Evolutionary conservation across 1,139 yeast species (phyloP), one percentile per base, ranked within the genome.

Genomic region (Saccharomyces pastorianus): DNA sequence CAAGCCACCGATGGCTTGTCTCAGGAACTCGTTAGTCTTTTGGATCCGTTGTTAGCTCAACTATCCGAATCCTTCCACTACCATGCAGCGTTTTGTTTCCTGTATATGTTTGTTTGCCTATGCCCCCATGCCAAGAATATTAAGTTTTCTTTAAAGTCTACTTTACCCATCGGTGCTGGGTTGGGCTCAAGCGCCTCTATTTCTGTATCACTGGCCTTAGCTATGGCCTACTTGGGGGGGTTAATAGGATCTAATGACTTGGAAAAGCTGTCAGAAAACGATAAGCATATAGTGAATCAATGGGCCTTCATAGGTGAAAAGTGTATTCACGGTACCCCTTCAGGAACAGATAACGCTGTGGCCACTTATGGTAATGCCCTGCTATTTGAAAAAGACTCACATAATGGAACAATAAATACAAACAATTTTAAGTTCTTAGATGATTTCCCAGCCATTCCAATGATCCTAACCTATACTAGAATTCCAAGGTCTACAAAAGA

Each of bases 301-400:
- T 91, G 97, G 96, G 85, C 98, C 0, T 85, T 86, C 59, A 77
- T 91, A 74, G 98, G 98, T 44, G 99, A 93, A 70, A 86, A 86
- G 65, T 89, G 97, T 68, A 88, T 90, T 64, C 98, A 93, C 67
- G 99, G 99, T 0, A 91, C 88, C 62, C 99, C 99, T 9, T 85
- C 95, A 23, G 99, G 99, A 14, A 90, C 95, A 54, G 99, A 93
- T 68, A 93, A 93, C 66, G 91, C 97, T 0, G 97, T 93, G 51
- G 96, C 99, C 3, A 86, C 96, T 0, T 84, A 84, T 61, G 99
- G 99, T 28, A 97, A 97, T 48, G 98, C 98, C 0, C 96, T 93
- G 0, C 77, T 86, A 81, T 93, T 84, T 72, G 93, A 86, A 70
- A 79, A 95, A 53, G 63, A 56, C 50, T 53, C 52, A 42, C 67